A percentile compares a stretch with the other conserved stretches of the same genome.
These are phyloP conservation scores for Candida sakaeoensis DNA, from an alignment of 805 yeast genomes.

Conservation along the genomic window DNA sequence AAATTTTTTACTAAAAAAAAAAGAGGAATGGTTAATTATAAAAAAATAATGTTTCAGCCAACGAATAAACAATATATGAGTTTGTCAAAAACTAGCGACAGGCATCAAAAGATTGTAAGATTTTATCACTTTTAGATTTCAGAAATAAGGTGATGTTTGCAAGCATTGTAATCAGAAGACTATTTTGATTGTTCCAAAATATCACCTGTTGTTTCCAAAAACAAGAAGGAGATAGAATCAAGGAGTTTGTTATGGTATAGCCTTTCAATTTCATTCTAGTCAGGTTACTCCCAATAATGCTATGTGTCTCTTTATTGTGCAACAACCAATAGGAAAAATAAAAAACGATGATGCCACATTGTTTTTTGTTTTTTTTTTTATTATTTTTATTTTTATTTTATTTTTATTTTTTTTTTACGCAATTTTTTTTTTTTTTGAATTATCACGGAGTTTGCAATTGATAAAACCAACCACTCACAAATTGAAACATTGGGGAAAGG, in stretches of 20 bases:
- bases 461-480: background rate
- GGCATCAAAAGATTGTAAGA: background rate
- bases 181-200: too few relatives aligned
- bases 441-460: background rate
- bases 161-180: background rate
- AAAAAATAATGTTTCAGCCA: background rate
- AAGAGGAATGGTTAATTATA: background rate
- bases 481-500: too few relatives aligned
- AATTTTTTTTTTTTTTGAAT: background rate
- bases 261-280: too few relatives aligned
- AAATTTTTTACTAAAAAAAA: too few relatives aligned
- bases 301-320: background rate
- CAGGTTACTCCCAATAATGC: too few relatives aligned
- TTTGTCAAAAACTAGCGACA: background rate
- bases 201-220: background rate
- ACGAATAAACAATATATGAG: background rate
- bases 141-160: background rate
- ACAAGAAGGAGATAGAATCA: background rate
- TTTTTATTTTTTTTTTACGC: background rate
- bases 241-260: too few relatives aligned
- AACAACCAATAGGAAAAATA: background rate
- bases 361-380: background rate
- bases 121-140: too few relatives aligned
- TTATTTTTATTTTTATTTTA: background rate
- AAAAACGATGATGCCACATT: conserved; percentile 1